Base-by-base conservation (phyloP, 257 asterid genomes). In the Solanum arcanum region DNA sequence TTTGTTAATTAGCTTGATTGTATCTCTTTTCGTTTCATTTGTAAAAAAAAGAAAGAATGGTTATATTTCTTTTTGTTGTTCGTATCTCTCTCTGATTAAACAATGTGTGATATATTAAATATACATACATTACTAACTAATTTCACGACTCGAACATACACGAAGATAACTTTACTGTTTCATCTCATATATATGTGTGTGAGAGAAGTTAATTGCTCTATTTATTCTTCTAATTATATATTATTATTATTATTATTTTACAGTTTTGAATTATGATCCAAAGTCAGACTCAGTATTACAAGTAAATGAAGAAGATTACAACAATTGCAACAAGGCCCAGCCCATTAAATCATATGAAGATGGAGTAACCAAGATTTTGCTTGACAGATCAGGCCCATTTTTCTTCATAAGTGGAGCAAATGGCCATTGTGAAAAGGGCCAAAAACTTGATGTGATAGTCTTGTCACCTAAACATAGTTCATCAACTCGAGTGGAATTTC, bases 331-430 rank as follows among this genome's bases (percentile, higher is more conserved):
- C 87, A 90, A 2, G 29, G 56, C 88, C 8, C 87, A 83, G 7
- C 95, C 98, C 18, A 83, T 92, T 5, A 91, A 88, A 84, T 77
- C 92, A 5, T 89, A 87, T 90, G 27, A 74, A 21, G 95, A 92
- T 11, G 96, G 94, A 15, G 81, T 90, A 35, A 92, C 97, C 62
- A 86, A 25, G 18, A 86, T 94, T 25, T 59, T 60, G 37, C 87
- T 95, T 1, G 86, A 90, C 16, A 89, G 52, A 35, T 91, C 96
- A 13, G 97, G 97, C 2, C 86, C 90, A 3, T 91, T 89, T 56
- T 95, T 76, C 91, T 94, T 94, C 91, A 90, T 95, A 31, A 94
- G 98, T 89, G 98, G 97, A 3, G 94, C 91, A 13, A 84, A 92
- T 6, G 97, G 91, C 5, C 96, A 94, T 81, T 95, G 98, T 69